These are phyloP conservation scores for Pythium myriotylum DNA, from an alignment of 352 stramenopile genomes.

Conservation along the genomic window DNA sequence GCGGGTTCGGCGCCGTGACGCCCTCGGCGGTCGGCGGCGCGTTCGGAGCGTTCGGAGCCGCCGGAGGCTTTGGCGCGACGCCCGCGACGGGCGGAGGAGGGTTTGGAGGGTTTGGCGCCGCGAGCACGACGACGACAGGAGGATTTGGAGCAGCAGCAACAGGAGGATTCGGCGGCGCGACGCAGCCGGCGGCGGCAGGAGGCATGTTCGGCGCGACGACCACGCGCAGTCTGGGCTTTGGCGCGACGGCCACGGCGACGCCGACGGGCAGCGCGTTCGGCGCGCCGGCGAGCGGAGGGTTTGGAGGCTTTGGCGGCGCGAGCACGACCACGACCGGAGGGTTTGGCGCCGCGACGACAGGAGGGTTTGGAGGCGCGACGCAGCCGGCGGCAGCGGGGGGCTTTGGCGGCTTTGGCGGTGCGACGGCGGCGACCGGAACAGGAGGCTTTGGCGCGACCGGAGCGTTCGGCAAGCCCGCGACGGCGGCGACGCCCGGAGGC, in stretches of 20 bases:
- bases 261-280: conserved; percentile 22
- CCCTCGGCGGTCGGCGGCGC: too few relatives aligned
- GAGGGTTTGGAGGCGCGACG: conserved; percentile 42
- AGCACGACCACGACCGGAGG: neutral
- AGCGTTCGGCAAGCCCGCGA: conserved; percentile 22
- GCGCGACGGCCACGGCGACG: conserved; percentile 5
- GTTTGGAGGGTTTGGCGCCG: conserved; percentile 50
- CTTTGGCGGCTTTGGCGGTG: conserved; percentile 58
- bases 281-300: conserved; percentile 22
- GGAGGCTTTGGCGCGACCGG: conserved; percentile 41
- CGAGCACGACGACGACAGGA: conserved; percentile 31
- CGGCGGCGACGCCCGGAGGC: neutral
- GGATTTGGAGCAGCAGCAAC: too few relatives aligned
- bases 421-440: conserved; percentile 33
- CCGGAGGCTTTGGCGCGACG: conserved; percentile 31
- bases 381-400: conserved; percentile 40
- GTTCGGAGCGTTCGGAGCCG: too few relatives aligned
- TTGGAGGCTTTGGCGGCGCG: conserved; percentile 38
- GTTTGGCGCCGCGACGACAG: conserved; percentile 9
- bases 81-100: conserved; percentile 12
- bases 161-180: conserved; percentile 20
- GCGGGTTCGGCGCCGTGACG: too few relatives aligned
- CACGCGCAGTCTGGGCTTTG: conserved; percentile 27
- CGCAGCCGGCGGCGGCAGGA: conserved; percentile 13
- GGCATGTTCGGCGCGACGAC: conserved; percentile 27